Evolutionary conservation across 1,284 basidiomycete species (phyloP), one percentile per base, ranked within the genome.

Genomic region (Pseudozyma tsukubaensis): DNA sequence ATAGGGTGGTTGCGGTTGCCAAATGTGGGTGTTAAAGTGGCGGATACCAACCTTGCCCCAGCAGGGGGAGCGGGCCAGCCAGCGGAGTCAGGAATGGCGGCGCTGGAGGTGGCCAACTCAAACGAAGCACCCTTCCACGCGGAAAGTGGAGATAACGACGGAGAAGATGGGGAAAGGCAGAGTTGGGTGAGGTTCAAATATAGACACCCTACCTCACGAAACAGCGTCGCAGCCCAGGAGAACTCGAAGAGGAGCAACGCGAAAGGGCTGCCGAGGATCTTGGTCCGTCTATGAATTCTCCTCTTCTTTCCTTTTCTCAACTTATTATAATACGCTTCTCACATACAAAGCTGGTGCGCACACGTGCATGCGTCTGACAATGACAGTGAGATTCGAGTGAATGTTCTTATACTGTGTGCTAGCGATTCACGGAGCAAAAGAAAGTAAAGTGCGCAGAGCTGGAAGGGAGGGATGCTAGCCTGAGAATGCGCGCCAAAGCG

Each of bases 1-100:
- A 21, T 72, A 8, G 70, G 70, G 0, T 0, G 14, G 0, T 52
- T 50, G 4, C 10, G 3, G 0, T 11, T 72, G 5, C 69, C 69
- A 6, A 49, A 55, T 10, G 3, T 64, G 9, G 40, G 29, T 4
- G 43, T 65, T 10, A 42, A 37, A 11, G 4, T 59, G 18, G n/a
- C 54, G 21, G 58, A 57, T 29, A 29, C 3, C 6, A 29, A 29
- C 24, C 6, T 29, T 29, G 24, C 3, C 24, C 24, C 24, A 2
- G 13, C 16, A 4, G 40, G 35, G 24, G 19, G 24, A 29, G 24
- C 24, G 24, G 6, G 24, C 24, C 24, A 29, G 24, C 24, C 24
- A 29, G 24, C 24, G 24, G 24, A 29, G 24, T 29, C 6, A 6
- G 24, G 24, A 29, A 3, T 6, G 24, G 44, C 44, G 9, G 9